These are phyloP conservation scores for Fusarium pseudocircinatum DNA, from an alignment of 2,329 filamentous ascomycete genomes.

Conservation along the genomic window DNA sequence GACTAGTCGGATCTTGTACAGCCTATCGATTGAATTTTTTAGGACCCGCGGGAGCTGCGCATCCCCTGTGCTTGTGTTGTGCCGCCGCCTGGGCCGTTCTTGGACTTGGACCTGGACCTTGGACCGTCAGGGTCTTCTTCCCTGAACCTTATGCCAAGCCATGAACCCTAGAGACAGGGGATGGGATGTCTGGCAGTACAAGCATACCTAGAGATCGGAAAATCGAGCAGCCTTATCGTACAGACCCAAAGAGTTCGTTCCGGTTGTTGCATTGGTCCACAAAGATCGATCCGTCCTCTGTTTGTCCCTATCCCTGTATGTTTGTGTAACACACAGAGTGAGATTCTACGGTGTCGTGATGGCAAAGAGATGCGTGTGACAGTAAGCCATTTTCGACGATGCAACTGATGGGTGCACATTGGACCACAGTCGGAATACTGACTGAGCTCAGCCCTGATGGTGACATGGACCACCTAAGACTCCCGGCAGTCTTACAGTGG, in stretches of 20 bases:
- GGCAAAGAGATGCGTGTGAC: constrained; percentile 16
- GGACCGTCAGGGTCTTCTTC: not conserved
- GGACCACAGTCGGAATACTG: not conserved
- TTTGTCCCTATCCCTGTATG: constrained; percentile 35
- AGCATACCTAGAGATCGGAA: constrained; percentile 12
- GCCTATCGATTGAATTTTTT: not conserved
- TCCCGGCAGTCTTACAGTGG: constrained; percentile 24
- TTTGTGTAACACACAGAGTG: constrained; percentile 36
- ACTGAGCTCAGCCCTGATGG: not conserved
- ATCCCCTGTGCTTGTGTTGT: constrained; percentile 1
- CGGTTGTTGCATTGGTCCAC: constrained; percentile 32
- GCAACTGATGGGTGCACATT: not conserved
- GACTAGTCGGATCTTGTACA: not conserved
- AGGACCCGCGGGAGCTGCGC: constrained; percentile 8
- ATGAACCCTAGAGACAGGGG: not conserved
- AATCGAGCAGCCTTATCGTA: constrained; percentile 32
- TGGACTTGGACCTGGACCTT: not conserved
- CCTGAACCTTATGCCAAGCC: constrained; percentile 9
- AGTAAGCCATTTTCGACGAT: not conserved
- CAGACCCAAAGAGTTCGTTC: constrained; percentile 23
- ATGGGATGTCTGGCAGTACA: not conserved
- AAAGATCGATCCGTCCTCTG: constrained; percentile 35
- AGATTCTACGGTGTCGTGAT: constrained; percentile 28
- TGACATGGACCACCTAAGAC: not conserved
- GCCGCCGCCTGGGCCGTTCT: not conserved